Base-by-base conservation (phyloP, 2,329 filamentous ascomycete species). In the Leptodontidium sp. region DNA sequence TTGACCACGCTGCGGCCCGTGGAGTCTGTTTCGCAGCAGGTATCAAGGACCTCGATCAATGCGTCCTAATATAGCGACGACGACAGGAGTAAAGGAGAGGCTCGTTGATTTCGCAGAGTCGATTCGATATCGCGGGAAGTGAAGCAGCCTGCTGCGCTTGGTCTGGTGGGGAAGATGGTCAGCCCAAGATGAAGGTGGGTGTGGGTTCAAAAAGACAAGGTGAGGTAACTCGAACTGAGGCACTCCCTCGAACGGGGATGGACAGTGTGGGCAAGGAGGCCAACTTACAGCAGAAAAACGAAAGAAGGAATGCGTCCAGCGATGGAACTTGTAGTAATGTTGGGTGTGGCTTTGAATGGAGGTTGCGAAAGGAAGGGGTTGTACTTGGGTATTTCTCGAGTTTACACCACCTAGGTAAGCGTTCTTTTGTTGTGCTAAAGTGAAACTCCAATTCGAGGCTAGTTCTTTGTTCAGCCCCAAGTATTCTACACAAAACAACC, bases 21-120 rank as follows among this genome's bases (percentile, higher is more conserved):
- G 77, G 74, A 75, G 68, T 70, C 72, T 76, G 78, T 81, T 81
- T 81, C 77, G 80, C 74, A 77, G 49, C 29, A 32, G 55, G 71
- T 70, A 71, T 74, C 63, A 64, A 70, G 71, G 69, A 67, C 47
- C 24, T 15, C 67, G 64, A 70, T 70, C 67, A 70, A 76, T 72
- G 74, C 73, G 45, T 63, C 43, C 40, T 40, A 63, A 12, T 52
- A 26, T 21, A 63, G 47, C 17, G 47, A 50, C 26, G 29, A 32
- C 29, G 29, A 32, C 29, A 6, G 29, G 29, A 32, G 61, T 40
- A 55, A 55, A 32, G 24, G 62, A 55, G 35, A 62, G 29, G 29
- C 29, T 32, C 29, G 29, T 32, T 32, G 29, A 6, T 32, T 15
- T 62, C 38, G 35, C 40, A 64, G 26, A 57, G 15, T n/a, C 50